These are phyloP conservation scores for Syncephalastrum sp. DNA, from an alignment of 371 early-diverging fungal species.

Conservation along the genomic window DNA sequence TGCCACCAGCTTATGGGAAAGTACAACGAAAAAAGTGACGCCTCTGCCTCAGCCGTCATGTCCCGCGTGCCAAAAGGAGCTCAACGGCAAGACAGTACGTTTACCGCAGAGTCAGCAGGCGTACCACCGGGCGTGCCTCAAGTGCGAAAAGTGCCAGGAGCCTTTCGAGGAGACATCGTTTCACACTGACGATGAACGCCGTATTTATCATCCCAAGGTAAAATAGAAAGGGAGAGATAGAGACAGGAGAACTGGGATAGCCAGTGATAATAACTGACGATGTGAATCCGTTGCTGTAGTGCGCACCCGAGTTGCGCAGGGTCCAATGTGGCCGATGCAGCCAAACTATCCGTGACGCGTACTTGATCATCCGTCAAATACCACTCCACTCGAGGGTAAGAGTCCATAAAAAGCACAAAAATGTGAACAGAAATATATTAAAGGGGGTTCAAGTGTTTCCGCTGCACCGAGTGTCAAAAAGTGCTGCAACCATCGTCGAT, in stretches of 20 bases:
- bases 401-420: neutral
- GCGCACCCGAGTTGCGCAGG: too few relatives aligned
- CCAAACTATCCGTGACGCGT: neutral
- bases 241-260: too few relatives aligned
- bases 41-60: slow-evolving; percentile 9
- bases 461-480: slow-evolving; percentile 34
- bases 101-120: slow-evolving; percentile 25
- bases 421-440: slow-evolving; percentile 1
- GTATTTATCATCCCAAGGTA: slow-evolving; percentile 38
- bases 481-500: slow-evolving; percentile 30
- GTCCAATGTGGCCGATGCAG: too few relatives aligned
- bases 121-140: slow-evolving; percentile 41
- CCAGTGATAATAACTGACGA: too few relatives aligned
- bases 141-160: slow-evolving; percentile 27
- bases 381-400: too few relatives aligned
- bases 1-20: neutral
- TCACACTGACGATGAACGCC: slow-evolving; percentile 21
- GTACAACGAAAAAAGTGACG: too few relatives aligned
- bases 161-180: slow-evolving; percentile 34
- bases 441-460: slow-evolving; percentile 28
- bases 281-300: too few relatives aligned
- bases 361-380: neutral
- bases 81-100: slow-evolving; percentile 31
- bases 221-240: neutral
- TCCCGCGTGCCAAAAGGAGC: slow-evolving; percentile 25